These are phyloP conservation scores for Lolium perenne DNA, from an alignment of 176 grass and related monocot species.

Conservation along the genomic window DNA sequence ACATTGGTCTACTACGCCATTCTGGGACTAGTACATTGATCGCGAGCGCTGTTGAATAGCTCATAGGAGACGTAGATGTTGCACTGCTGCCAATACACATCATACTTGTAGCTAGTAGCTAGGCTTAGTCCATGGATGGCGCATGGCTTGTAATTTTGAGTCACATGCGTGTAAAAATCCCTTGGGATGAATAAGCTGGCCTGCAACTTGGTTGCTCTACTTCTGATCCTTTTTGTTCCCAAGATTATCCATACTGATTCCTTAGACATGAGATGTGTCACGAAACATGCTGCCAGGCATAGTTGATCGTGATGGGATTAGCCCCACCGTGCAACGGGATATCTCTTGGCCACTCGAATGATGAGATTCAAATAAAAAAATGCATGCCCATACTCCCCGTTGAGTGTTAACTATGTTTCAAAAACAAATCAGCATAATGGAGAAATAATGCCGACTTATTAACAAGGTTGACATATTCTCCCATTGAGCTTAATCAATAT, in stretches of 20 bases:
- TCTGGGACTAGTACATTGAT: constrained; percentile 62
- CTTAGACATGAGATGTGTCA: too few relatives aligned
- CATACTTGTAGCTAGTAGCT: neutral
- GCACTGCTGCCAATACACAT: neutral
- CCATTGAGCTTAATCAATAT: too few relatives aligned
- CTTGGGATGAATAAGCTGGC: constrained; percentile 13
- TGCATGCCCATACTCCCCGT: too few relatives aligned
- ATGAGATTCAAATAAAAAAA: too few relatives aligned
- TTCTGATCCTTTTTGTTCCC: constrained; percentile 1
- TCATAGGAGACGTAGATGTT: constrained; percentile 8
- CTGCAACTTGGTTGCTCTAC: constrained; percentile 33
- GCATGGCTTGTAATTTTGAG: constrained; percentile 43
- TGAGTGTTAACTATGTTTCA: too few relatives aligned
- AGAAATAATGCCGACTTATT: too few relatives aligned
- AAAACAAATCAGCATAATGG: too few relatives aligned
- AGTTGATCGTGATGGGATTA: too few relatives aligned
- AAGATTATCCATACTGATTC: neutral
- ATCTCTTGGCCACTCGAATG: too few relatives aligned
- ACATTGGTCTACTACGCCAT: constrained; percentile 80
- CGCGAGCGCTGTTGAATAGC: neutral
- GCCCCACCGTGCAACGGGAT: too few relatives aligned
- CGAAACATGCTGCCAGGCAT: too few relatives aligned
- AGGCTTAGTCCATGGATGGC: constrained; percentile 5
- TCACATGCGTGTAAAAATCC: neutral
- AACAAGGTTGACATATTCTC: too few relatives aligned